phyloP scores from a whole-genome alignment of 331 rosid species.

The Malus hybrid region DNA sequence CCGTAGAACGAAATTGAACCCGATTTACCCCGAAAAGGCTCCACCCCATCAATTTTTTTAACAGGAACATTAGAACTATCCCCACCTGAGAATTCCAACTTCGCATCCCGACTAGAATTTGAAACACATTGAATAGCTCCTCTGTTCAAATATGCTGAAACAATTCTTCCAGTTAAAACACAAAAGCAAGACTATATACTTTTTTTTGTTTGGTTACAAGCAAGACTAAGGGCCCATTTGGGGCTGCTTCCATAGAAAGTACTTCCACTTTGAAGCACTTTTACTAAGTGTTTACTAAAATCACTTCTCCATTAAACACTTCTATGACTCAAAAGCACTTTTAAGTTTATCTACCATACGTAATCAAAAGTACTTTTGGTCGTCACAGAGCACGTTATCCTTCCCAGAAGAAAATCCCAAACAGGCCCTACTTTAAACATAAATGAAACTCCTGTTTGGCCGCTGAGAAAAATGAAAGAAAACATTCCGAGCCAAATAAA shows the following conservation, averaged over 20 bases:
- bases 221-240: too few species aligned
- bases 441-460: not conserved
- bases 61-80: conserved; percentile 25
- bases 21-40: conserved; percentile 81
- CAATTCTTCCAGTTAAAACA: not conserved
- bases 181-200: not conserved
- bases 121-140: conserved; percentile 34
- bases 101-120: conserved; percentile 33
- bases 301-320: too few species aligned
- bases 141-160: conserved; percentile 17
- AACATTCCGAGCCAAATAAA: not conserved
- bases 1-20: conserved; percentile 83
- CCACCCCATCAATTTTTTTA: conserved; percentile 31
- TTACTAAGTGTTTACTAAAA: too few species aligned
- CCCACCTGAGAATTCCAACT: conserved; percentile 34
- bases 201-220: too few species aligned
- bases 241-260: too few species aligned
- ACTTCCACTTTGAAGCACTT: too few species aligned
- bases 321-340: too few species aligned
- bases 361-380: too few species aligned
- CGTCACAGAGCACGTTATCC: too few species aligned
- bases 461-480: not conserved
- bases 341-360: too few species aligned
- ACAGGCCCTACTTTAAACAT: not conserved
- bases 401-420: too few species aligned